Evolutionary conservation across 2,329 filamentous ascomycete species (phyloP), one percentile per base, ranked within the genome.

Genomic region (Nannizziopsis barbatae): DNA sequence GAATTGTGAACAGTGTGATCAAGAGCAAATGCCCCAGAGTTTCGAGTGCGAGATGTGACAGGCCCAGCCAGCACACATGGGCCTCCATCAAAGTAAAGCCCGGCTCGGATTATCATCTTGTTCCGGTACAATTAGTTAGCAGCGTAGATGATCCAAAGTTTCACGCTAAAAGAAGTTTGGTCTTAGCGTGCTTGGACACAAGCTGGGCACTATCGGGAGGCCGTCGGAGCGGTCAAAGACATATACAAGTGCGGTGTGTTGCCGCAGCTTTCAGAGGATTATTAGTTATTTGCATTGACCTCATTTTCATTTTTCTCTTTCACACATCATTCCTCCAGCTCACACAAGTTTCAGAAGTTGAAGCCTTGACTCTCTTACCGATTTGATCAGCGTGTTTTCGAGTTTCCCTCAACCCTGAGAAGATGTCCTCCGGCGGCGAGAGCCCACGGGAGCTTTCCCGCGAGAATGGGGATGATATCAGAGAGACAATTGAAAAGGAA

Each of bases 351-450:
- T 27, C 22, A 27, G 22, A 27, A 27, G 4, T 27, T 7, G 7
- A 27, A 3, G 7, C 22, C 22, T 27, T 7, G 22, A 27, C 7
- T 4, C 4, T 4, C 22, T 27, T 27, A 27, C 22, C 22, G 22
- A 27, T 27, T 27, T 7, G 22, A 3, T 27, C 22, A 7, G 22
- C 22, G 22, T n/a, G n/a, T n/a, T 27, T 27, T 27, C 22, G 22
- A 32, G 14, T 6, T 20, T 32, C 27, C 15, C 10, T 32, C 12
- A 35, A 2, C 17, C 27, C 20, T 14, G 14, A 32, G 33, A 18
- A 38, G n/a, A 51, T 53, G 53, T 43, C 52, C 20, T 52, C 52
- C 1, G 52, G 37, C 7, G 50, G 46, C 31, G 50, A 47, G 11
- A 35, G 17, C 40, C 49, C 38, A 2, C 42, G n/a, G n/a, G 45